Evolutionary conservation across 768 basidiomycete genomes (phyloP).

Genomic region (Terana coerulea): DNA sequence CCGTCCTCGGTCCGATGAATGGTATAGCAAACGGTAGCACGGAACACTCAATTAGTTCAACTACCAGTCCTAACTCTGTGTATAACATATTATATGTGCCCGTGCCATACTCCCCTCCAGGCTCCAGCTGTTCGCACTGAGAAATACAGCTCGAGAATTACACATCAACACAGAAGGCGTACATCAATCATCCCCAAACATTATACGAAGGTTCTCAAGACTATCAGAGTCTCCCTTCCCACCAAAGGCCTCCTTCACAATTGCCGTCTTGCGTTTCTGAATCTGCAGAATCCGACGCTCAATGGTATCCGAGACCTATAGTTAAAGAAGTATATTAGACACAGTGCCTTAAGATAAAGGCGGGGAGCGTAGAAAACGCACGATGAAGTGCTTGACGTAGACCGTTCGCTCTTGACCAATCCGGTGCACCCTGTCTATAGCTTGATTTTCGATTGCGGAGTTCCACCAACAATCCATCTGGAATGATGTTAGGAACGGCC

Average conservation of each 20-base stretch:
- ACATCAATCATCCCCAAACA: slow-evolving; percentile 46
- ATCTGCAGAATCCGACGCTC: slow-evolving; percentile 78
- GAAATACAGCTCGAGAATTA: no score
- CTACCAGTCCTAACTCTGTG: no score
- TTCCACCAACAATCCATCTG: slow-evolving; percentile 97
- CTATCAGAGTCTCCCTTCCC: slow-evolving; percentile 61
- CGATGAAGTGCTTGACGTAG: slow-evolving; percentile 79
- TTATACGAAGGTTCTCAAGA: slow-evolving; percentile 77
- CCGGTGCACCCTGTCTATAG: slow-evolving; percentile 82
- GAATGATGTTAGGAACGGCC: neutral
- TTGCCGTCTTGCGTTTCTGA: slow-evolving; percentile 83
- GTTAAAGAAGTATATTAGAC: neutral
- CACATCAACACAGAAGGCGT: no score
- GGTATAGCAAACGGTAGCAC: no score
- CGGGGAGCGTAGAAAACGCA: slow-evolving; percentile 37
- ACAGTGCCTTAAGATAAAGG: neutral
- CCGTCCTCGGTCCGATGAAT: no score
- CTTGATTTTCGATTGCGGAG: slow-evolving; percentile 78
- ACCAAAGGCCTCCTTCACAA: slow-evolving; percentile 78
- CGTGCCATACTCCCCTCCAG: no score
- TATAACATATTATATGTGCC: no score
- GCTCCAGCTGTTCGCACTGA: no score
- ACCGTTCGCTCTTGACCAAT: slow-evolving; percentile 83
- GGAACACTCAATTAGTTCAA: no score
- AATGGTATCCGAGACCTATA: slow-evolving; percentile 72